A percentile compares a stretch with the other conserved stretches of the same genome.
Conservation (phyloP, 2,329 filamentous ascomycete species). For the Fusarium longipes region DNA sequence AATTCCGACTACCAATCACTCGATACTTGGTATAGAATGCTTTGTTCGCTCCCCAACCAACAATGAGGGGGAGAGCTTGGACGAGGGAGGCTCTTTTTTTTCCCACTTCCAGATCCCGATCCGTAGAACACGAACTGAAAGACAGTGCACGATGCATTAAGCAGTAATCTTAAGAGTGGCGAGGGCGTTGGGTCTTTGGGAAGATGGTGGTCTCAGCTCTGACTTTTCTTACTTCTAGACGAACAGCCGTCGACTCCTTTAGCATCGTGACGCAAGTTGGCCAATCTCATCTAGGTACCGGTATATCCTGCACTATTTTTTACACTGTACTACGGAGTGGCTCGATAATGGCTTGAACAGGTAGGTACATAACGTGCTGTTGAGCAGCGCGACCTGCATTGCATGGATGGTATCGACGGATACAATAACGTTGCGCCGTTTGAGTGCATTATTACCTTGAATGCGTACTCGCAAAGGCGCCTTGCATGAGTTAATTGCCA, state of each 20-base stretch:
- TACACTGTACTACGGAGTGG: not conserved
- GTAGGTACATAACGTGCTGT: conserved; percentile 5
- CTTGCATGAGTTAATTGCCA: conserved; percentile 9
- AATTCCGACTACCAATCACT: not conserved
- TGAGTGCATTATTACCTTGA: conserved; percentile 13
- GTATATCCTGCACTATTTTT: too few relatives aligned
- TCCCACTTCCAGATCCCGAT: not conserved
- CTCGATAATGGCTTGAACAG: conserved; percentile 7
- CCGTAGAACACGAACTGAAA: not conserved
- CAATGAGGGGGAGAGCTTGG: conserved; percentile 1
- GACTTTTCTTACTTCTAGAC: conserved; percentile 1
- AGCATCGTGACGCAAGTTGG: conserved; percentile 6
- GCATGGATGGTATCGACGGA: conserved; percentile 21
- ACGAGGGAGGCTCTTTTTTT: conserved; percentile 3
- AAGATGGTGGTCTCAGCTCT: conserved; percentile 42
- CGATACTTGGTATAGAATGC: conserved; percentile 22
- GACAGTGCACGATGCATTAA: conserved; percentile 40
- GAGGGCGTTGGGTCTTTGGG: conserved; percentile 11
- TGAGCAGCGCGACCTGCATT: conserved; percentile 7
- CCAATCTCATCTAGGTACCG: not conserved
- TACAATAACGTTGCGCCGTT: conserved; percentile 27
- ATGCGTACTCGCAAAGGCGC: not conserved
- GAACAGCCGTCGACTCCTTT: too few relatives aligned
- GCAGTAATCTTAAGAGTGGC: conserved; percentile 44
- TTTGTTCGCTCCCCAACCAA: not conserved